Conservation (phyloP, 345 rosid genomes). For the Ailanthus altissimus region DNA sequence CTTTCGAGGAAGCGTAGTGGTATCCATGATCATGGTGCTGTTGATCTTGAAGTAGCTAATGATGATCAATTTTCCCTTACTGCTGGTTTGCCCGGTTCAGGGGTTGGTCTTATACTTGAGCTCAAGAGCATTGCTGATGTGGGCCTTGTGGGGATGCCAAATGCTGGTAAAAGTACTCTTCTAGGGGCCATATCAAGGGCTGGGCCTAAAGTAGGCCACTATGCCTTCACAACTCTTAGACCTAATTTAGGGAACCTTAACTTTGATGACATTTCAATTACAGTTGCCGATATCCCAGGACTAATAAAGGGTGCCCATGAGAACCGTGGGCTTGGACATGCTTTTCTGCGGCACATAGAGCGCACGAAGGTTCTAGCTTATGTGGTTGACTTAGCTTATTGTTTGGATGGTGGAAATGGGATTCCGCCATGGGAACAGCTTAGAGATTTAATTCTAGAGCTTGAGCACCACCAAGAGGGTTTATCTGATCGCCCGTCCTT, state of each 20-base stretch:
- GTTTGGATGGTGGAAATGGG: slow-evolving; percentile 68
- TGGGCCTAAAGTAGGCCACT: slow-evolving; percentile 78
- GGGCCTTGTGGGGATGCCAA: slow-evolving; percentile 97
- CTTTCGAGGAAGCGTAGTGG: slow-evolving; percentile 41
- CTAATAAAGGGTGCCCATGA: slow-evolving; percentile 87
- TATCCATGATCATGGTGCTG: slow-evolving; percentile 15
- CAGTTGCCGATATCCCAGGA: slow-evolving; percentile 95
- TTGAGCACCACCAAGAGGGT: slow-evolving; percentile 82
- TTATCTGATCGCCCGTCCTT: slow-evolving; percentile 72
- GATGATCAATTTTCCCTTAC: slow-evolving; percentile 39
- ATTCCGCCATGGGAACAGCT: slow-evolving; percentile 85
- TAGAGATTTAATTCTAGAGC: slow-evolving; percentile 73
- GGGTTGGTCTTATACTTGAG: slow-evolving; percentile 65
- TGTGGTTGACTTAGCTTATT: slow-evolving; percentile 83
- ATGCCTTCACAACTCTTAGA: slow-evolving; percentile 85
- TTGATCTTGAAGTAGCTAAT: slow-evolving; percentile 28
- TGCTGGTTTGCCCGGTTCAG: slow-evolving; percentile 66
- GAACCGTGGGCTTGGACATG: slow-evolving; percentile 86
- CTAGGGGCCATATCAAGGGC: slow-evolving; percentile 86
- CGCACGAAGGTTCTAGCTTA: slow-evolving; percentile 93
- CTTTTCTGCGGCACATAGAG: slow-evolving; percentile 88
- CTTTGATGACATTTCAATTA: slow-evolving; percentile 75
- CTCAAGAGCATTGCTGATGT: slow-evolving; percentile 96
- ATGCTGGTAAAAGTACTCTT: slow-evolving; percentile 94
- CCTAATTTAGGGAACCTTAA: slow-evolving; percentile 86